Evolutionary conservation across 768 basidiomycete genomes (phyloP).

Genomic region (Serendipita vermifera): DNA sequence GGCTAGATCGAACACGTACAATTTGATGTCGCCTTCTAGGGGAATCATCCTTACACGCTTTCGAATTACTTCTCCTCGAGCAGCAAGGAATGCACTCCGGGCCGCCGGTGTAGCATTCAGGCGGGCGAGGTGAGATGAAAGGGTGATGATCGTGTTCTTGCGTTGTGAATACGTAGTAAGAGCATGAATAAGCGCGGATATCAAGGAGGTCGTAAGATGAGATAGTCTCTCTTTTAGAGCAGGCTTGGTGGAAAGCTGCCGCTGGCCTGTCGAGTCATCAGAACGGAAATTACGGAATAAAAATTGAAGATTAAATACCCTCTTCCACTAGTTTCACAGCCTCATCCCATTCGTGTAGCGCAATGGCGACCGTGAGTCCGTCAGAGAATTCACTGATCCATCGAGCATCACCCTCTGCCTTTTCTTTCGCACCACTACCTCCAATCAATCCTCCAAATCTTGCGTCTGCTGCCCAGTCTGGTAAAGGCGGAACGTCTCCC

Average conservation of each 20-base stretch:
- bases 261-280: conserved; percentile 35
- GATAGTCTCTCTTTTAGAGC: conserved; percentile 46
- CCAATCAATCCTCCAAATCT: conserved; percentile 39
- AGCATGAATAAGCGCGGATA: conserved; percentile 53
- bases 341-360: conserved; percentile 75
- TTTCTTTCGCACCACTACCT: conserved; percentile 49
- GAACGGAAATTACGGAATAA: neutral
- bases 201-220: conserved; percentile 52
- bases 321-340: conserved; percentile 76
- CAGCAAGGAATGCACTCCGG: conserved; percentile 66
- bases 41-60: conserved; percentile 70
- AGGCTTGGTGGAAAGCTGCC: conserved; percentile 45
- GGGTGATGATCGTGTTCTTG: conserved; percentile 56
- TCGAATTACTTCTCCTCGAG: conserved; percentile 61
- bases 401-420: conserved; percentile 66
- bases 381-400: conserved; percentile 89
- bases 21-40: conserved; percentile 76
- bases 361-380: conserved; percentile 80
- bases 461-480: conserved; percentile 36
- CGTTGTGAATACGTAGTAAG: conserved; percentile 65
- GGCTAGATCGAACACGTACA: conserved; percentile 78
- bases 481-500: conserved; percentile 36
- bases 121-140: conserved; percentile 60
- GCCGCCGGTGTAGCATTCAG: conserved; percentile 69
- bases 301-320: conserved; percentile 32